Base-by-base conservation (phyloP, 1,139 yeast genomes). In the Arxiozyma bovina region DNA sequence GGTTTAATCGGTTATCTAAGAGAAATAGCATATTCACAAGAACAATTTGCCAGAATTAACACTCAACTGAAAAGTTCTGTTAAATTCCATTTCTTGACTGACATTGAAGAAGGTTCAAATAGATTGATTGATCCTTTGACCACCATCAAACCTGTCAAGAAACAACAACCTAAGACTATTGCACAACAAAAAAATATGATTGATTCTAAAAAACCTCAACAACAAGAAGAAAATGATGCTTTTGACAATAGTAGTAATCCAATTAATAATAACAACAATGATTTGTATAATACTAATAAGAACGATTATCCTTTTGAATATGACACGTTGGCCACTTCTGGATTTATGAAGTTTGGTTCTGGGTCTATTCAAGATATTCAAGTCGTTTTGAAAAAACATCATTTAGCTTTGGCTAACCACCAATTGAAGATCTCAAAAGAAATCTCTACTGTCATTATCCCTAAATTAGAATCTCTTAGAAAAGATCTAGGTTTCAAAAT, bases 391-490 rank as follows among this genome's bases (percentile, higher is more conserved):
- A 76, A 73, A 59, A 75, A 74, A 57, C 75, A 76, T 58, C 83
- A 79, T 60, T 62, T 73, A 50, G 70, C 74, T 20, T 51, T 77
- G 41, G 73, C 77, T 1, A 74, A 71, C 48, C 77, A 73, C 55
- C 80, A 78, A 58, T 67, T 73, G 51, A 70, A 72, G 50, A 70
- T 87, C 0, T 77, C 82, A 51, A 81, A 80, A 61, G 89, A 85
- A 54, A 71, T 86, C 54, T 77, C 77, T 43, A 68, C 74, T n/a
- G 73, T 77, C 41, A 73, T 85, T 30, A 77, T 85, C 20, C 93
- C 93, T 44, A 79, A 83, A 63, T 71, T 86, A 51, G 91, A 85
- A 61, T 87, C 82, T 59, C 74, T 86, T 60, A 77, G 85, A 57
- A 84, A 80, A 61, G 89, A 85, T 65, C 71, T 86, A 56, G 74